These are phyloP conservation scores for Podospora appendiculata DNA, from an alignment of 495 filamentous ascomycete species.

Conservation along the genomic window DNA sequence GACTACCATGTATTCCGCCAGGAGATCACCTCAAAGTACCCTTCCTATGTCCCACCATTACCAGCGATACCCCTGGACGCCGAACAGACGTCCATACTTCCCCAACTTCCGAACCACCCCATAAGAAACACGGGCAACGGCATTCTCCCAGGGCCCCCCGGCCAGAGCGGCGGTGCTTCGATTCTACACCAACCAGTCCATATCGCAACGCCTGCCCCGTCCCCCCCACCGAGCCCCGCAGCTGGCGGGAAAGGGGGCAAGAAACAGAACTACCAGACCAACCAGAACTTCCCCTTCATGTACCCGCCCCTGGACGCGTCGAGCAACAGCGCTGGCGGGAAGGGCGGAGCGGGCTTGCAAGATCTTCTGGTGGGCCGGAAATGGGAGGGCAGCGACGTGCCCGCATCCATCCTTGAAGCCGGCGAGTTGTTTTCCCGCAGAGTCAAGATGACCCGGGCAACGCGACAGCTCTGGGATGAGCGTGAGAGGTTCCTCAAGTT, in stretches of 20 bases:
- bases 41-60: constrained; percentile 84
- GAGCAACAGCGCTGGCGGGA: constrained; percentile 80
- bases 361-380: constrained; percentile 67
- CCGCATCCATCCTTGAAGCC: constrained; percentile 89
- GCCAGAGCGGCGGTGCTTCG: constrained; percentile 56
- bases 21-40: constrained; percentile 98
- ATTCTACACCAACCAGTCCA: constrained; percentile 95
- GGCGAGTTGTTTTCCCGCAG: constrained; percentile 83
- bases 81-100: constrained; percentile 84
- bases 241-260: constrained; percentile 89
- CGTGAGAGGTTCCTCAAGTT: constrained; percentile 83
- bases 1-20: constrained; percentile 96
- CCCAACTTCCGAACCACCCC: constrained; percentile 69
- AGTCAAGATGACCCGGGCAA: constrained; percentile 82
- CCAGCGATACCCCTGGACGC: constrained; percentile 78
- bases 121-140: constrained; percentile 42
- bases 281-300: constrained; percentile 96
- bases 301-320: constrained; percentile 83
- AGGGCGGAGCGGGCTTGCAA: constrained; percentile 68
- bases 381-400: constrained; percentile 89
- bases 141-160: constrained; percentile 36
- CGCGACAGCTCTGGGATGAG: constrained; percentile 91
- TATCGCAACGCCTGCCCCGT: constrained; percentile 96
- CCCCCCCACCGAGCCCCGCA: constrained; percentile 86
- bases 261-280: constrained; percentile 99